Percentiles rank a stretch among this genome's conserved stretches.
phyloP scores from a whole-genome alignment of 1,139 yeast species.

The Eremothecium gossypii region DNA sequence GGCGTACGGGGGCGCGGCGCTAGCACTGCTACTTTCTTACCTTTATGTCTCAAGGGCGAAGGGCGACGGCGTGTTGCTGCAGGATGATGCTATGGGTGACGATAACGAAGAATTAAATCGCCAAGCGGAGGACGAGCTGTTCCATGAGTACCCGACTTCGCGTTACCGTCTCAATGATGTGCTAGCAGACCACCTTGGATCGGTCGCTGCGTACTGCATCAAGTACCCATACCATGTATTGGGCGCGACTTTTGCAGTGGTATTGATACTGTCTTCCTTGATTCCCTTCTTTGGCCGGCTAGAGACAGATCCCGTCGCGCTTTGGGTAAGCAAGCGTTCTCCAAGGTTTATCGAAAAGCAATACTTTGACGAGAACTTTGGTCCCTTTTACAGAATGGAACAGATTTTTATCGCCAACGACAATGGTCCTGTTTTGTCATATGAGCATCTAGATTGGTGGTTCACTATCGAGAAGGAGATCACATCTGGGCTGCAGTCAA shows the following conservation, averaged over 20 bases:
- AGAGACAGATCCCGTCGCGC: slow-evolving; percentile 69
- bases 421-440: slow-evolving; percentile 52
- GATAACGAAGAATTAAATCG: slow-evolving; percentile 6
- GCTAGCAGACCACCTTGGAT: slow-evolving; percentile 31
- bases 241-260: slow-evolving; percentile 35
- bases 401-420: slow-evolving; percentile 72
- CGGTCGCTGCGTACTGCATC: slow-evolving; percentile 50
- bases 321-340: slow-evolving; percentile 87
- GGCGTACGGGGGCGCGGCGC: slow-evolving; percentile 40
- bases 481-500: slow-evolving; percentile 19
- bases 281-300: slow-evolving; percentile 42
- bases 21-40: slow-evolving; percentile 34
- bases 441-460: slow-evolving; percentile 81
- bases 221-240: slow-evolving; percentile 49
- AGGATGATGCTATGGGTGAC: slow-evolving; percentile 11
- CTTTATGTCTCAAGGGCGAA: slow-evolving; percentile 13
- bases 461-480: slow-evolving; percentile 61
- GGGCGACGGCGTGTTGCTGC: slow-evolving; percentile 4
- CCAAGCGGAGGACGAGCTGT: slow-evolving; percentile 2
- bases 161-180: slow-evolving; percentile 11
- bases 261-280: slow-evolving; percentile 45
- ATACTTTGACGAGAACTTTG: slow-evolving; percentile 71
- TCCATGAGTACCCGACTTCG: slow-evolving; percentile 13
- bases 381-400: slow-evolving; percentile 85
- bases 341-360: slow-evolving; percentile 59